These are phyloP conservation scores for Cicer judaicum DNA, from an alignment of 306 rosid genomes.

Conservation along the genomic window DNA sequence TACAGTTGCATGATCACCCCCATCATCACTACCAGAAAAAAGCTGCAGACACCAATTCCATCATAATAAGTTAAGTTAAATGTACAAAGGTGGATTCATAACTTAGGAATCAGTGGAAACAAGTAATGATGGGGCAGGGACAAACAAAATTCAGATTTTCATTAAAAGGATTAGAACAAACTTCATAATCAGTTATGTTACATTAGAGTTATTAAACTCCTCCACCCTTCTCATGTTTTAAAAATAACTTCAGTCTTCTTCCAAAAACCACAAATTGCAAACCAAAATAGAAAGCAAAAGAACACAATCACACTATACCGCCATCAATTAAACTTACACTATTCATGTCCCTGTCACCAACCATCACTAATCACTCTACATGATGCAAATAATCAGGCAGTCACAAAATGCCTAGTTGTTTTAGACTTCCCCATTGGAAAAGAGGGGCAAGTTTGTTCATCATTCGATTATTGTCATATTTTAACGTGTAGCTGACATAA, in stretches of 20 bases:
- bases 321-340: neutral
- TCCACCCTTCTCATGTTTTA: neutral
- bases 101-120: slow-evolving; percentile 12
- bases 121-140: neutral
- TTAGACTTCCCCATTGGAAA: neutral
- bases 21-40: slow-evolving; percentile 95
- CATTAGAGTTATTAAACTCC: neutral
- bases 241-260: slow-evolving; percentile 16
- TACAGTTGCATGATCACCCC: slow-evolving; percentile 79
- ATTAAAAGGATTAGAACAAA: slow-evolving; percentile 27
- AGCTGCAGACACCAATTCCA: slow-evolving; percentile 58
- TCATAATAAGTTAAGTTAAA: slow-evolving; percentile 38
- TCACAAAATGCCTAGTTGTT: neutral
- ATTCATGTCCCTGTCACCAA: neutral
- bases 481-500: neutral
- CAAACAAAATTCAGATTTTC: slow-evolving; percentile 20
- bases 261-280: slow-evolving; percentile 18
- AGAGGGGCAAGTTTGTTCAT: neutral
- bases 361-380: slow-evolving; percentile 25
- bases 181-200: slow-evolving; percentile 19
- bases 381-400: neutral
- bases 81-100: slow-evolving; percentile 7
- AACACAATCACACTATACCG: neutral
- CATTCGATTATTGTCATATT: slow-evolving; percentile 20
- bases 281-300: slow-evolving; percentile 8